Base-by-base conservation (phyloP, 2,329 filamentous ascomycete genomes). In the Monosporascus sp. region DNA sequence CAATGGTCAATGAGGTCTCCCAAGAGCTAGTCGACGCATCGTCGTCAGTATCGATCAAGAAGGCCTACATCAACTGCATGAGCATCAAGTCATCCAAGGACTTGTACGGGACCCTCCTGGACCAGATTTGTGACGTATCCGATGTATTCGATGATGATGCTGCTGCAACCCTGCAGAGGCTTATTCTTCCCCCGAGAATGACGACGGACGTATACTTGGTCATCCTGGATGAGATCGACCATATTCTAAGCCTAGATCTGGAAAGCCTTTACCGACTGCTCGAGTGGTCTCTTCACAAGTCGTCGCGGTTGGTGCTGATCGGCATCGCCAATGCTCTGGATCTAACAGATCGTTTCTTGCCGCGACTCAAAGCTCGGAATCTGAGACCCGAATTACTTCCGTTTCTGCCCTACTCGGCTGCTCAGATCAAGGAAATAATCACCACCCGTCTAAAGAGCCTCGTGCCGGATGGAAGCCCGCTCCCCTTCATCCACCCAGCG, bases 271-370 rank as follows among this genome's bases (percentile, higher is more conserved):
- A 97, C 72, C 88, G 85, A 57, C 77, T 99, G n/a, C 97, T 99
- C 62, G 92, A 97, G 68, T 97, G 93, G 92, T 95, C 94, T 1
- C 76, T 99, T 64, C 83, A 90, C 57, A 85, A 85, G 58, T 82
- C 83, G 1, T 97, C 94, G 0, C 84, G 83, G 20, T 83, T 99
- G 5, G 77, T 94, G 37, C 77, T 99, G 18, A 82, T 99, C 49
- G 94, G 94, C 48, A 96, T 99, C 65, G 94, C 94, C 62, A 99
- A 99, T 65, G 94, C 94, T 4, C 78, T 99, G 51, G 94, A 99
- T 67, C 77, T 99, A 53, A 99, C 94, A 0, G 94, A 97, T 67
- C 89, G 94, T 9, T 96, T 97, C 62, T 79, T 99, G 20, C 94
- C 94, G 49, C 88, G 93, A 50, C 82, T 99, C 57, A 97, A 97